These are phyloP conservation scores for cucumber (Cucumis sativus) DNA, from an alignment of 306 rosid genomes.

Conservation along the genomic window DNA sequence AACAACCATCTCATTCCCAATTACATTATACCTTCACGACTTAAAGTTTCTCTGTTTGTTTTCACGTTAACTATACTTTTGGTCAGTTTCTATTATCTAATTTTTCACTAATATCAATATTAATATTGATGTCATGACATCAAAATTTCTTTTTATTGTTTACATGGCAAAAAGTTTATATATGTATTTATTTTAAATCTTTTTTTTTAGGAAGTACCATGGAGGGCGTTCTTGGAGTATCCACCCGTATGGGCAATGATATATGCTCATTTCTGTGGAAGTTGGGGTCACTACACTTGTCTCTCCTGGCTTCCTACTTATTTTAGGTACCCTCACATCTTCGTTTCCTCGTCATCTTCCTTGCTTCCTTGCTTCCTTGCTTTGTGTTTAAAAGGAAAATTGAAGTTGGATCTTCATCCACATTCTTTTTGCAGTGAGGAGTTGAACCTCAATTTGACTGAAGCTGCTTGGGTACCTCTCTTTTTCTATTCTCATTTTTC, in stretches of 20 bases:
- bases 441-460: conserved; percentile 76
- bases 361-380: neutral
- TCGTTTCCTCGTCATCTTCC: neutral
- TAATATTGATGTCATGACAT: neutral
- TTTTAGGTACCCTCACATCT: conserved; percentile 47
- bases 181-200: neutral
- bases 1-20: no score
- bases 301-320: conserved; percentile 93
- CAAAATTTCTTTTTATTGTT: neutral
- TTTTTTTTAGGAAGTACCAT: conserved; percentile 64
- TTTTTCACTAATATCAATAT: no score
- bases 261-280: conserved; percentile 93
- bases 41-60: neutral
- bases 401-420: neutral
- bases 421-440: conserved; percentile 54
- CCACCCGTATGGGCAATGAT: conserved; percentile 98
- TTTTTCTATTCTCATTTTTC: neutral
- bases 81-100: no score
- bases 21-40: no score
- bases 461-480: conserved; percentile 82
- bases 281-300: conserved; percentile 97
- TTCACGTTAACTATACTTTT: neutral
- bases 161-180: neutral
- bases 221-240: conserved; percentile 70
- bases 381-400: neutral